phyloP scores from a whole-genome alignment of 257 asterid species.

The Lantana camara region DNA sequence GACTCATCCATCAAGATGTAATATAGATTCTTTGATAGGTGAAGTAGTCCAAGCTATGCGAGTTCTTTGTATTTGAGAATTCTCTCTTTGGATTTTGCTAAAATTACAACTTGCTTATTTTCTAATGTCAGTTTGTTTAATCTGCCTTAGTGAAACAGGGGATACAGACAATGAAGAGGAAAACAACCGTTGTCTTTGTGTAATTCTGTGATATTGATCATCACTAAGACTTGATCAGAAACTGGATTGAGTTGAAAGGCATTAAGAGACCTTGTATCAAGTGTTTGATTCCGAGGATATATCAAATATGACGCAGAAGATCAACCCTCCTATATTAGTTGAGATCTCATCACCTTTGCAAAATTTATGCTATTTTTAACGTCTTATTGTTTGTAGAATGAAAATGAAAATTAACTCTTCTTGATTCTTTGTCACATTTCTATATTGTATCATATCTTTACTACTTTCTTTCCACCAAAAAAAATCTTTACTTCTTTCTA shows the following conservation, averaged over 20 bases:
- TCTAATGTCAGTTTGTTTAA: conserved; percentile 5
- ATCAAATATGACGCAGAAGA: neutral
- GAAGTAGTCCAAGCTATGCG: too few relatives aligned
- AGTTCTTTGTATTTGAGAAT: neutral
- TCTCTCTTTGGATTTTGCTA: too few relatives aligned
- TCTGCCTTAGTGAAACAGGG: conserved; percentile 50
- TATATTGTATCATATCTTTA: too few relatives aligned
- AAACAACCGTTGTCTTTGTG: conserved; percentile 54
- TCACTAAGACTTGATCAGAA: neutral
- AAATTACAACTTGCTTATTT: neutral
- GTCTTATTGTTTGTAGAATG: too few relatives aligned
- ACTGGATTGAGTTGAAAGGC: neutral
- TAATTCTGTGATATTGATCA: conserved; percentile 51
- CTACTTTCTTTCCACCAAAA: too few relatives aligned
- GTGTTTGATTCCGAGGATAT: neutral
- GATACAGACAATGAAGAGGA: conserved; percentile 58
- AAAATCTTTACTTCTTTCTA: too few relatives aligned
- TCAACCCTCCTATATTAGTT: neutral
- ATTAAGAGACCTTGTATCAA: neutral
- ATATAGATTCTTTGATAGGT: too few relatives aligned
- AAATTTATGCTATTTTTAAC: too few relatives aligned
- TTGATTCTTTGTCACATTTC: too few relatives aligned
- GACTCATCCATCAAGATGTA: too few relatives aligned
- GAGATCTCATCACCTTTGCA: too few relatives aligned
- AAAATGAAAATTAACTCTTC: too few relatives aligned